A percentile compares a stretch with the other conserved stretches of the same genome.
Conservation (phyloP, 352 stramenopile genomes). For the Pythium aristosporum region DNA sequence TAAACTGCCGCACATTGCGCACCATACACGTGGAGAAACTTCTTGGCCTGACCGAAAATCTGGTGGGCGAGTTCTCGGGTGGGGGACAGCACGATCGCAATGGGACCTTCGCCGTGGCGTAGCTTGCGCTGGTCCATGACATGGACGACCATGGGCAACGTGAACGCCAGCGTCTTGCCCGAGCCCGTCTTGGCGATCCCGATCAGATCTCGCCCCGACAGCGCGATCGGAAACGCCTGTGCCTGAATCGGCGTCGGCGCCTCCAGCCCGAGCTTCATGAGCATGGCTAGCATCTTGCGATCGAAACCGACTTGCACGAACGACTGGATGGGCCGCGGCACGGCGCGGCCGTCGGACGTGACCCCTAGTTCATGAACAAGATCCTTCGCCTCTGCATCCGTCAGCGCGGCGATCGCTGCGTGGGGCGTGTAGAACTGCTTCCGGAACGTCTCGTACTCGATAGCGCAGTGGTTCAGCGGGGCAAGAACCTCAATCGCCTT, state of each 20-base stretch:
- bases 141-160: conserved; percentile 92
- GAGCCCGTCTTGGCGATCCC: conserved; percentile 95
- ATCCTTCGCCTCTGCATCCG: conserved; percentile 33
- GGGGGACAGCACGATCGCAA: conserved; percentile 76
- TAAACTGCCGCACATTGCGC: conserved; percentile 79
- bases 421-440: conserved; percentile 74
- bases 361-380: conserved; percentile 53
- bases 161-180: conserved; percentile 98
- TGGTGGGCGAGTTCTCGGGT: conserved; percentile 84
- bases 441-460: conserved; percentile 82
- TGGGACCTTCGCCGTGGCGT: conserved; percentile 67
- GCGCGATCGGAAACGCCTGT: conserved; percentile 78
- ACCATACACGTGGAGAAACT: conserved; percentile 69
- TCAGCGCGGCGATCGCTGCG: conserved; percentile 39
- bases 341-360: conserved; percentile 43
- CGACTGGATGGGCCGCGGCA: conserved; percentile 64
- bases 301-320: conserved; percentile 78
- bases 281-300: conserved; percentile 56
- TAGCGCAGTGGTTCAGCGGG: conserved; percentile 61
- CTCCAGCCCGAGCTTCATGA: conserved; percentile 74
- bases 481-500: conserved; percentile 74
- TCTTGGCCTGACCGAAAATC: conserved; percentile 83
- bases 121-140: conserved; percentile 88
- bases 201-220: conserved; percentile 78
- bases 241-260: conserved; percentile 80